A percentile compares a stretch with the other conserved stretches of the same genome.
Conservation (phyloP, 495 filamentous ascomycete genomes). For the Penicillium silybi region DNA sequence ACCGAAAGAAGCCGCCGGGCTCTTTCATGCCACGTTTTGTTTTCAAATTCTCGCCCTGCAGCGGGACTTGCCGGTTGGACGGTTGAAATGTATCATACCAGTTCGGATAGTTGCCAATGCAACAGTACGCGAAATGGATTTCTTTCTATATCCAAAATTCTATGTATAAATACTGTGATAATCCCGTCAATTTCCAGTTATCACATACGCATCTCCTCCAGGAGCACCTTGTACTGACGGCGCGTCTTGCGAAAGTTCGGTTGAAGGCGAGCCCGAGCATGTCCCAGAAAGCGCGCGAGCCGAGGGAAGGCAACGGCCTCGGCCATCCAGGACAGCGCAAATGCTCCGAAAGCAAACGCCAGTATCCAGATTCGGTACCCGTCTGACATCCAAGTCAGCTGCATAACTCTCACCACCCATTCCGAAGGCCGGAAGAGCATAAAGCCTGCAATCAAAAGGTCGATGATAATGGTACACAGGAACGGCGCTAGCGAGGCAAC, state of each 20-base stretch:
- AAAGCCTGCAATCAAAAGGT: slow-evolving; percentile 62
- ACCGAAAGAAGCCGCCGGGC: neutral
- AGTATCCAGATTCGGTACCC: slow-evolving; percentile 71
- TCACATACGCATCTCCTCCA: slow-evolving; percentile 61
- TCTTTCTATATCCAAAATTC: slow-evolving; percentile 8
- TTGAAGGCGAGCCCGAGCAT: slow-evolving; percentile 49
- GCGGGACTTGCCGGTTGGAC: neutral
- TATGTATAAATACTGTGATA: slow-evolving; percentile 15
- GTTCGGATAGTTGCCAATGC: slow-evolving; percentile 12
- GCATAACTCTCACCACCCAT: slow-evolving; percentile 72
- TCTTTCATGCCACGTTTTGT: slow-evolving; percentile 4
- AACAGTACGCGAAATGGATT: slow-evolving; percentile 6
- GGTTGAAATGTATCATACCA: slow-evolving; percentile 29
- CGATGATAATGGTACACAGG: slow-evolving; percentile 66
- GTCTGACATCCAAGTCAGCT: slow-evolving; percentile 70
- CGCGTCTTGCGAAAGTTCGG: slow-evolving; percentile 63
- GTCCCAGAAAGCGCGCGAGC: slow-evolving; percentile 66
- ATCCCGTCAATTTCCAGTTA: slow-evolving; percentile 8
- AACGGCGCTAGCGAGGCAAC: slow-evolving; percentile 55
- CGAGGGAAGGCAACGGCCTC: slow-evolving; percentile 68
- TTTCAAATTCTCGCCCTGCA: slow-evolving; percentile 30
- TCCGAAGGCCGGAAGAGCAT: slow-evolving; percentile 71
- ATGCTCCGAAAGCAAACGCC: slow-evolving; percentile 60
- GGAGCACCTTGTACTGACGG: slow-evolving; percentile 81
- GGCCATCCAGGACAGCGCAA: slow-evolving; percentile 61